A percentile compares a stretch with the other conserved stretches of the same genome.
phyloP scores from a whole-genome alignment of 208 protist species.

The Leishmania tarentolae region DNA sequence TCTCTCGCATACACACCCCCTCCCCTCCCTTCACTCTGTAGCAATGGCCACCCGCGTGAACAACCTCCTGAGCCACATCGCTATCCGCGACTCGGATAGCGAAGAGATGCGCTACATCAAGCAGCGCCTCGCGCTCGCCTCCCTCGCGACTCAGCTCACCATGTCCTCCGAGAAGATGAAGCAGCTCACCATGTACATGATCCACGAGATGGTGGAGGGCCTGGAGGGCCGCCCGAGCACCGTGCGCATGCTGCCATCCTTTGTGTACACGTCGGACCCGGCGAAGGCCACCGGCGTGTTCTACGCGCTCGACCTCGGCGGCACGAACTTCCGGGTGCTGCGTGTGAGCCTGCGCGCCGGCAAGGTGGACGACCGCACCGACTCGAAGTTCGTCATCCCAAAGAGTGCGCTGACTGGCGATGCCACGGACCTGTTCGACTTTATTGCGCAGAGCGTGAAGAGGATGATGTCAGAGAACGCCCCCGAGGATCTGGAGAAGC shows the following conservation, averaged over 20 bases:
- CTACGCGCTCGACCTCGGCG: slow-evolving; percentile 92
- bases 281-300: slow-evolving; percentile 64
- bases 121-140: slow-evolving; percentile 71
- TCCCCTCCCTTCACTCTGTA: neutral
- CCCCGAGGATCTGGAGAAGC: slow-evolving; percentile 62
- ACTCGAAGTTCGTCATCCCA: slow-evolving; percentile 69
- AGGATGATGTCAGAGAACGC: slow-evolving; percentile 59
- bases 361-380: slow-evolving; percentile 41
- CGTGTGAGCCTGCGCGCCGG: slow-evolving; percentile 59
- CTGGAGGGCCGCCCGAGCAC: slow-evolving; percentile 76
- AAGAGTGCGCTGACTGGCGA: slow-evolving; percentile 47
- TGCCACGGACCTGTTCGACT: slow-evolving; percentile 81
- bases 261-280: slow-evolving; percentile 73
- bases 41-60: slow-evolving; percentile 75
- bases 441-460: slow-evolving; percentile 83
- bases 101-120: slow-evolving; percentile 73
- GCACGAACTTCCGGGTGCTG: slow-evolving; percentile 91
- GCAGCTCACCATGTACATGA: slow-evolving; percentile 75
- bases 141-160: slow-evolving; percentile 73
- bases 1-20: neutral
- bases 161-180: slow-evolving; percentile 57
- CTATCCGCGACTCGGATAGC: slow-evolving; percentile 55
- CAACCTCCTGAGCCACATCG: slow-evolving; percentile 81
- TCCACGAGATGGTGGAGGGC: slow-evolving; percentile 85
- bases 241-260: slow-evolving; percentile 87